Conservation (phyloP, 805 yeast species). For the Debaryomyces hansenii region DNA sequence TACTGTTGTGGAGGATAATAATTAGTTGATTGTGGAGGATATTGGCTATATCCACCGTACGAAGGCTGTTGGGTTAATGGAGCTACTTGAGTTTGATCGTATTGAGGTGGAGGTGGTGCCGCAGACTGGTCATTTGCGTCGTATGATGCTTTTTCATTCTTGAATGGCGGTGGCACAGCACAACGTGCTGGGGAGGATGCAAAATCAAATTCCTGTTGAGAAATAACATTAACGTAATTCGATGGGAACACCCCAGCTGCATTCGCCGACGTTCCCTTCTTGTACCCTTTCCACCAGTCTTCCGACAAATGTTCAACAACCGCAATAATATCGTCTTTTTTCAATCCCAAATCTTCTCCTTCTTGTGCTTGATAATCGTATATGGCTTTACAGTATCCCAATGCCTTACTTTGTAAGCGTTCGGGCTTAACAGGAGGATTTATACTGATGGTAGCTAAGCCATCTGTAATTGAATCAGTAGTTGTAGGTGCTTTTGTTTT, state of each 20-base stretch:
- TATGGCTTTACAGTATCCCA: slow-evolving; percentile 57
- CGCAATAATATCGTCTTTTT: slow-evolving; percentile 66
- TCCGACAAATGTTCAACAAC: slow-evolving; percentile 72
- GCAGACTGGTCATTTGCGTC: slow-evolving; percentile 16
- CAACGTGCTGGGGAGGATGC: slow-evolving; percentile 8
- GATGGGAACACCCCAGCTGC: slow-evolving; percentile 84
- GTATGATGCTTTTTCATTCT: slow-evolving; percentile 18
- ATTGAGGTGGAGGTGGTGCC: slow-evolving; percentile 13
- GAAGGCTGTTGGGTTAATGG: slow-evolving; percentile 27
- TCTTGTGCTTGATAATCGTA: slow-evolving; percentile 78
- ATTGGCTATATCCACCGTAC: slow-evolving; percentile 41
- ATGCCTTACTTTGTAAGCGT: slow-evolving; percentile 17
- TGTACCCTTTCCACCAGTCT: slow-evolving; percentile 90
- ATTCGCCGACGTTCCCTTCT: slow-evolving; percentile 34
- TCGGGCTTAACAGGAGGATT: slow-evolving; percentile 18
- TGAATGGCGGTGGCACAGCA: slow-evolving; percentile 12
- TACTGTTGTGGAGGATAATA: slow-evolving; percentile 41
- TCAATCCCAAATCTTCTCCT: slow-evolving; percentile 66
- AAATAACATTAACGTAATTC: slow-evolving; percentile 64
- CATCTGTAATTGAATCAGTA: slow-evolving; percentile 2
- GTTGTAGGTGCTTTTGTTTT: slow-evolving; percentile 3
- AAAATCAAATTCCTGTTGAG: slow-evolving; percentile 29
- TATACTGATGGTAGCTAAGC: slow-evolving; percentile 17
- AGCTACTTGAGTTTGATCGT: slow-evolving; percentile 8
- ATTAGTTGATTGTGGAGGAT: slow-evolving; percentile 52